Percentiles rank a stretch among this genome's conserved stretches.
phyloP scores from a whole-genome alignment of 768 basidiomycete genomes.

The Leucogyrophana mollusca region DNA sequence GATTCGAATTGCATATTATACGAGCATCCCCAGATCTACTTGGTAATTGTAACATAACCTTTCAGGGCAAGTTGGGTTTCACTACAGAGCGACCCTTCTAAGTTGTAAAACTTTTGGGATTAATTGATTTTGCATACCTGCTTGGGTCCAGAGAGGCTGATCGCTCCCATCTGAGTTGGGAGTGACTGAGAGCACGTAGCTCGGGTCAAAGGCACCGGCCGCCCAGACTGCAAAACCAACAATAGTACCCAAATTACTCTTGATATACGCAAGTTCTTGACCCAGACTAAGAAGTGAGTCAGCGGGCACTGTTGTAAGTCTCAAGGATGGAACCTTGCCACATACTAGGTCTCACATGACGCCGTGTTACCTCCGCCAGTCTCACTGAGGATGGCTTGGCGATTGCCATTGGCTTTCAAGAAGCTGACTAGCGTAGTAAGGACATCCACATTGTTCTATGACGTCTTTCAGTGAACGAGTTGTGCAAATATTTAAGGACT shows the following conservation, averaged over 20 bases:
- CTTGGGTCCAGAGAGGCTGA: constrained; percentile 43
- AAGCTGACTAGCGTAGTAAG: constrained; percentile 42
- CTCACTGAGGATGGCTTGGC: constrained; percentile 44
- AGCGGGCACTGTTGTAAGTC: constrained; percentile 14
- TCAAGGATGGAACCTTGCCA: no score
- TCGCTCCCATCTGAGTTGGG: constrained; percentile 47
- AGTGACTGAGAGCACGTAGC: constrained; percentile 46
- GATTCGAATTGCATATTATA: no score
- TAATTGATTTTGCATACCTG: constrained; percentile 28
- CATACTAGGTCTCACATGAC: constrained; percentile 34
- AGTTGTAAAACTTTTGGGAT: no score
- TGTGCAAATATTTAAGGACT: constrained; percentile 3
- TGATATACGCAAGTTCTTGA: constrained; percentile 44
- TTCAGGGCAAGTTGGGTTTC: no score
- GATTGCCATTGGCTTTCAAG: constrained; percentile 38
- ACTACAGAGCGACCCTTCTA: no score
- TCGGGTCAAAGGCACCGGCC: constrained; percentile 50
- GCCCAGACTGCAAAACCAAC: constrained; percentile 54
- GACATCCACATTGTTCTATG: constrained; percentile 43
- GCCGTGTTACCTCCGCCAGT: constrained; percentile 44
- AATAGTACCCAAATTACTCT: constrained; percentile 39
- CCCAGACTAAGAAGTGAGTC: constrained; percentile 31
- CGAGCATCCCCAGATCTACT: no score
- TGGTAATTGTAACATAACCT: no score
- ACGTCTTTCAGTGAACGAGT: background rate